phyloP scores from a whole-genome alignment of 2,329 filamentous ascomycete species.

The Fusarium sp. region DNA sequence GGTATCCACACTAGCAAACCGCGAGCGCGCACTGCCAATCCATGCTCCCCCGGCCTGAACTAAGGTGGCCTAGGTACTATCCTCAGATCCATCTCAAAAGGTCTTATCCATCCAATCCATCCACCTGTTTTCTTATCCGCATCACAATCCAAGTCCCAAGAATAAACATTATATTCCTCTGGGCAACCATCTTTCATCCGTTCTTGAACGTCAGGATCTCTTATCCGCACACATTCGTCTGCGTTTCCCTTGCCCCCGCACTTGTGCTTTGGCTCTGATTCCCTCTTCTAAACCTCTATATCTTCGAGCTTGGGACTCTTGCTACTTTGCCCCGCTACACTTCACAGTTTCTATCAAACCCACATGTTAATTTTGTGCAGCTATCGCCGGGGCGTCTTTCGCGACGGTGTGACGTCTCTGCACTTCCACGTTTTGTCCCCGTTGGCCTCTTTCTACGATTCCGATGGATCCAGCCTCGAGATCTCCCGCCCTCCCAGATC shows the following conservation, averaged over 20 bases:
- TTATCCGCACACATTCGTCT: conserved; percentile 24
- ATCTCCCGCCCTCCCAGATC: conserved; percentile 63
- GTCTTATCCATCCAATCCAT: conserved; percentile 31
- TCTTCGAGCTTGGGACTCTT: conserved; percentile 26
- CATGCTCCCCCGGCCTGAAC: conserved; percentile 35
- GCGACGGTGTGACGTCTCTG: conserved; percentile 61
- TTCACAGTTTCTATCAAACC: conserved; percentile 44
- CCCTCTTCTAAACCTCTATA: conserved; percentile 9
- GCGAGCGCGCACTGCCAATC: conserved; percentile 46
- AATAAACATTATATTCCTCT: conserved; percentile 28
- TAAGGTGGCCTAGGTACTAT: conserved; percentile 1
- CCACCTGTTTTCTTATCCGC: conserved; percentile 30
- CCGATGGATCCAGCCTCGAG: conserved; percentile 64
- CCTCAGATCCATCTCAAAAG: conserved; percentile 36
- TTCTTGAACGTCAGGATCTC: conserved; percentile 10
- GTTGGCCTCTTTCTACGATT: conserved; percentile 48
- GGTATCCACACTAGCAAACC: conserved; percentile 51
- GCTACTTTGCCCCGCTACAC: conserved; percentile 31
- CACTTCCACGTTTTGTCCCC: conserved; percentile 55
- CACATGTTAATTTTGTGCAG: conserved; percentile 67
- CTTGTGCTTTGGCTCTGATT: conserved; percentile 21
- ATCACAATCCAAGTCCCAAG: conserved; percentile 33
- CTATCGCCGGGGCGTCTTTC: conserved; percentile 63
- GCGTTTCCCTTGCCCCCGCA: background rate
- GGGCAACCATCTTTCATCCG: conserved; percentile 15